These are phyloP conservation scores for Candida jianshihensis DNA, from an alignment of 805 yeast species.

Conservation along the genomic window DNA sequence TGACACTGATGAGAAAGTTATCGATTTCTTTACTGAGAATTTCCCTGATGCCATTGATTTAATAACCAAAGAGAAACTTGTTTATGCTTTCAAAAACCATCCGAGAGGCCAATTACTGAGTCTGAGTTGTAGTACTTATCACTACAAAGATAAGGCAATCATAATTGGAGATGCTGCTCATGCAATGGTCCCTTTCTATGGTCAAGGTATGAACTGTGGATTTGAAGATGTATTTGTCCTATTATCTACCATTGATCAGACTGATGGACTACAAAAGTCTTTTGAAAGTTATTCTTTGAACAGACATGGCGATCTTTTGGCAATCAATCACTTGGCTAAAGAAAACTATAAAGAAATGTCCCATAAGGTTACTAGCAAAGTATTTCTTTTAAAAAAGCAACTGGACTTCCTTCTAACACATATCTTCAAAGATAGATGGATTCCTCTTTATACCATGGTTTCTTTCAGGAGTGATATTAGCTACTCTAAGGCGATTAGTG, in stretches of 20 bases:
- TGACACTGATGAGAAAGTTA: conserved; percentile 35
- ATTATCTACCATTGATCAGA: conserved; percentile 29
- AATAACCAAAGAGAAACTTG: conserved; percentile 53
- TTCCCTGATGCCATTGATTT: conserved; percentile 72
- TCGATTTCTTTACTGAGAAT: conserved; percentile 46
- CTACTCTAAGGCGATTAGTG: conserved; percentile 59
- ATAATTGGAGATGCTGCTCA: conserved; percentile 93
- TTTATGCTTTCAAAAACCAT: conserved; percentile 43
- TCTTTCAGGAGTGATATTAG: conserved; percentile 80
- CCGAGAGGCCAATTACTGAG: conserved; percentile 80
- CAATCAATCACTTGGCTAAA: conserved; percentile 74
- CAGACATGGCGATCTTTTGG: conserved; percentile 59
- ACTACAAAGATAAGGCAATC: conserved; percentile 53
- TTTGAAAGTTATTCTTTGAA: conserved; percentile 12
- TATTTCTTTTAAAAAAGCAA: conserved; percentile 58
- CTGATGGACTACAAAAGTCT: conserved; percentile 1
- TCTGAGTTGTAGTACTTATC: conserved; percentile 62
- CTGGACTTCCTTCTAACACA: conserved; percentile 62
- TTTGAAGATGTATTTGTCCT: conserved; percentile 81
- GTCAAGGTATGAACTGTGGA: conserved; percentile 96
- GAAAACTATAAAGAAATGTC: conserved; percentile 86
- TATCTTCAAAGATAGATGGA: conserved; percentile 56
- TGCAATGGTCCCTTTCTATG: conserved; percentile 96
- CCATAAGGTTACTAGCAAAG: conserved; percentile 56
- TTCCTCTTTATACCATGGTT: conserved; percentile 89